These are phyloP conservation scores for Tricholoma matsutake DNA, from an alignment of 768 basidiomycete genomes.

Conservation along the genomic window DNA sequence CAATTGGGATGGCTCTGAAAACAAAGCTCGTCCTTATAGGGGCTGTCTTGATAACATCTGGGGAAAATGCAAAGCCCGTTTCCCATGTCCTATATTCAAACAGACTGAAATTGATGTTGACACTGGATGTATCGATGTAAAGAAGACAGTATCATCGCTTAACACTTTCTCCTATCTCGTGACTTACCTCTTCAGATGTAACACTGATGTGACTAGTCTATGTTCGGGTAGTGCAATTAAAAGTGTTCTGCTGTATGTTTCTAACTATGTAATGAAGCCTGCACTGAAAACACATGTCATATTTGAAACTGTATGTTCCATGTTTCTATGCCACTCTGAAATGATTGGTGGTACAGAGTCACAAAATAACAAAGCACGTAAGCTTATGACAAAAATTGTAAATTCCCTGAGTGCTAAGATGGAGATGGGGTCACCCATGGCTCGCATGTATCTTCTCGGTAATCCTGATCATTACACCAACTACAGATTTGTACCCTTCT, in stretches of 20 bases:
- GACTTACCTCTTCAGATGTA: conserved; percentile 27
- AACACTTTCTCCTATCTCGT: conserved; percentile 24
- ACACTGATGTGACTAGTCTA: too few relatives aligned
- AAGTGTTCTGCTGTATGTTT: conserved; percentile 34
- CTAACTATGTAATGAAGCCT: conserved; percentile 28
- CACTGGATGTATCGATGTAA: conserved; percentile 21
- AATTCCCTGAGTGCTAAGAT: conserved; percentile 21
- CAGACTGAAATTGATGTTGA: conserved; percentile 17
- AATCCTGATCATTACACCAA: too few relatives aligned
- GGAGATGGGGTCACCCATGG: conserved; percentile 22
- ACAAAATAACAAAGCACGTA: too few relatives aligned
- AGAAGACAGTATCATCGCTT: conserved; percentile 26
- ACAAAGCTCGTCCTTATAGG: too few relatives aligned
- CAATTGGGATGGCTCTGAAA: too few relatives aligned
- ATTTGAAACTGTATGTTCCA: too few relatives aligned
- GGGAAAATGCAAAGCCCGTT: conserved; percentile 25
- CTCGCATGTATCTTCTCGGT: too few relatives aligned
- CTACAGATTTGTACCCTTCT: too few relatives aligned
- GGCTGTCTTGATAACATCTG: too few relatives aligned
- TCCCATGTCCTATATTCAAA: conserved; percentile 22
- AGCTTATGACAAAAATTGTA: conserved; percentile 16
- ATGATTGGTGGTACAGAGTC: too few relatives aligned
- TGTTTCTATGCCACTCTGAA: too few relatives aligned
- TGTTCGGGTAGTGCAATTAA: too few relatives aligned
- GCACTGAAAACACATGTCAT: conserved; percentile 16